Conservation (phyloP, 768 basidiomycete species). For the Galerina sulciceps region DNA sequence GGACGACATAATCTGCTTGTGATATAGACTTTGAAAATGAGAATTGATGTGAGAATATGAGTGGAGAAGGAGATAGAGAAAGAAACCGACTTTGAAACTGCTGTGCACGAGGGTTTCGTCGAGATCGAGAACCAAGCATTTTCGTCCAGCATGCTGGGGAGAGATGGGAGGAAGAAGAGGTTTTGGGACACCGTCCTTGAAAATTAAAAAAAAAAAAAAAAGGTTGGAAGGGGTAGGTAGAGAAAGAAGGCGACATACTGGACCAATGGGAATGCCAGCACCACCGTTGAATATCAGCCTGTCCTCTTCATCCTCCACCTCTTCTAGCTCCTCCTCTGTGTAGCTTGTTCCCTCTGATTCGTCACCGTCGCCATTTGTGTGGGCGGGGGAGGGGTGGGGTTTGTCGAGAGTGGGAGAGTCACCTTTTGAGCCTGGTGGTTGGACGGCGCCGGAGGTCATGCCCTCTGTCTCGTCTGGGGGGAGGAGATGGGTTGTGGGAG, state of each 20-base stretch:
- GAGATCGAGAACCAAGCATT: slow-evolving; percentile 95
- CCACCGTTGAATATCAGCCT: slow-evolving; percentile 89
- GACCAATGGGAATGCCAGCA: slow-evolving; percentile 92
- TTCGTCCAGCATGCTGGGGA: slow-evolving; percentile 82
- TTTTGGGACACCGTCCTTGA: slow-evolving; percentile 81
- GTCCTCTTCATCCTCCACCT: slow-evolving; percentile 89
- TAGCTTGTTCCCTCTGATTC: slow-evolving; percentile 66
- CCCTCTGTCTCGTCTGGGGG: slow-evolving; percentile 83
- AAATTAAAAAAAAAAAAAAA: too few relatives aligned
- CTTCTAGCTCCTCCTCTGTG: slow-evolving; percentile 70
- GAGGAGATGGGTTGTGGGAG: slow-evolving; percentile 37
- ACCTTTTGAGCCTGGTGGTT: slow-evolving; percentile 85
- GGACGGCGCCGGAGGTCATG: slow-evolving; percentile 89
- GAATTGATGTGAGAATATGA: slow-evolving; percentile 8
- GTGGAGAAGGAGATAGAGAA: background rate
- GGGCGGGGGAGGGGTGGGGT: slow-evolving; percentile 35
- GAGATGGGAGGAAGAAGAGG: slow-evolving; percentile 89
- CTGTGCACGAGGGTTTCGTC: slow-evolving; percentile 98
- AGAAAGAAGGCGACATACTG: slow-evolving; percentile 46
- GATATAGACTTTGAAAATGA: slow-evolving; percentile 91
- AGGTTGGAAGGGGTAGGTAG: slow-evolving; percentile 3
- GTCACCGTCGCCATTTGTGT: slow-evolving; percentile 53
- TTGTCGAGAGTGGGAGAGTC: slow-evolving; percentile 36
- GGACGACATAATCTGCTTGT: slow-evolving; percentile 97
- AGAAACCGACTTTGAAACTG: slow-evolving; percentile 85